phyloP scores from a whole-genome alignment of 2,329 filamentous ascomycete species.

The Pseudogymnoascus pannorum region DNA sequence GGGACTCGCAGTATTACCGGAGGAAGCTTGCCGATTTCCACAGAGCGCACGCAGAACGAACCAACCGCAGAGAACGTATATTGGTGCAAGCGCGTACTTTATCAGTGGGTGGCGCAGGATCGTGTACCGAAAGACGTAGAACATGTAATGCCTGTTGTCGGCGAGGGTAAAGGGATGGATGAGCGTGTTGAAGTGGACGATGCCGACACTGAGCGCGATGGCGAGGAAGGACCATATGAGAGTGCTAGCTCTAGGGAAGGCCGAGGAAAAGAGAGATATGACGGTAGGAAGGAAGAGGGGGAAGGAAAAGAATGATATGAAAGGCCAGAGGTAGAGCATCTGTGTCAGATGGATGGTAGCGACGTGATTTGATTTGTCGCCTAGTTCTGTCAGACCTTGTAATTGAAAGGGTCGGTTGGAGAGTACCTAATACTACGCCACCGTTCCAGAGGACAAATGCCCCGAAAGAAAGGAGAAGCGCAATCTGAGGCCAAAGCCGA shows the following conservation, averaged over 20 bases:
- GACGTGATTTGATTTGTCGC: slow-evolving; percentile 90
- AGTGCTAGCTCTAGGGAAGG: slow-evolving; percentile 22
- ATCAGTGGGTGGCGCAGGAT: slow-evolving; percentile 58
- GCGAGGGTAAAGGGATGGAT: slow-evolving; percentile 93
- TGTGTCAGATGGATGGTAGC: slow-evolving; percentile 84
- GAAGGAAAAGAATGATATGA: slow-evolving; percentile 81
- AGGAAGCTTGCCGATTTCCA: slow-evolving; percentile 33
- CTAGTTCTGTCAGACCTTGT: slow-evolving; percentile 35
- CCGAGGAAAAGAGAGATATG: slow-evolving; percentile 37
- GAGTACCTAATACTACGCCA: slow-evolving; percentile 76
- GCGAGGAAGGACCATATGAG: neutral
- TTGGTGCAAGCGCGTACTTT: slow-evolving; percentile 58
- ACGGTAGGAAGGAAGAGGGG: slow-evolving; percentile 58
- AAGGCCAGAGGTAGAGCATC: slow-evolving; percentile 92
- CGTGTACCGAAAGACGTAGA: slow-evolving; percentile 86
- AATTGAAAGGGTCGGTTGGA: neutral
- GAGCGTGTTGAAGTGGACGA: slow-evolving; percentile 79
- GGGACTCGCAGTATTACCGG: slow-evolving; percentile 16
- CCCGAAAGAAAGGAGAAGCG: slow-evolving; percentile 60
- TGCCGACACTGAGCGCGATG: slow-evolving; percentile 28
- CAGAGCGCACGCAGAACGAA: slow-evolving; percentile 49
- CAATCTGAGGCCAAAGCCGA: slow-evolving; percentile 51
- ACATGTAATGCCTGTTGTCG: slow-evolving; percentile 95
- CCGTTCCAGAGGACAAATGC: slow-evolving; percentile 81
- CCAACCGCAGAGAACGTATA: slow-evolving; percentile 67